These are phyloP conservation scores for Raffaelea arxii DNA, from an alignment of 2,329 filamentous ascomycete species.

Conservation along the genomic window DNA sequence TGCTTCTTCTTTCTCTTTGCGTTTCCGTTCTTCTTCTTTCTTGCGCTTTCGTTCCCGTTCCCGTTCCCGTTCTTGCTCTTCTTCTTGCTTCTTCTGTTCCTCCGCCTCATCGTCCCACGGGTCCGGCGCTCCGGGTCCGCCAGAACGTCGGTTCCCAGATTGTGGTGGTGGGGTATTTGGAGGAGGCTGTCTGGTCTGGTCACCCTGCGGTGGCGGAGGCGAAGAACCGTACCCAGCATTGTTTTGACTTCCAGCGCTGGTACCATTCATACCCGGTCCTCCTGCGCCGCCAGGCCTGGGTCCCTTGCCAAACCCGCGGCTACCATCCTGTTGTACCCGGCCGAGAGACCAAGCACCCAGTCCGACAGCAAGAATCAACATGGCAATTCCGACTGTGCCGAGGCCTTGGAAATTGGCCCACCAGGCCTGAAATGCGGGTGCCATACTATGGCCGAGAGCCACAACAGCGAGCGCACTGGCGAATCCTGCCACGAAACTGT, in stretches of 20 bases:
- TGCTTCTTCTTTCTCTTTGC: conserved; percentile 5
- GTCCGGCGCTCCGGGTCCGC: too few relatives aligned
- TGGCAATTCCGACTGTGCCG: conserved; percentile 61
- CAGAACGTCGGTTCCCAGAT: too few relatives aligned
- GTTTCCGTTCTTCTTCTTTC: conserved; percentile 6
- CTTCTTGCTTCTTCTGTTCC: neutral
- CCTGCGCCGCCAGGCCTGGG: conserved; percentile 3
- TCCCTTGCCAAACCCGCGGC: neutral
- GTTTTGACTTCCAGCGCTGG: conserved; percentile 9
- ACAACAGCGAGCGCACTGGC: conserved; percentile 65
- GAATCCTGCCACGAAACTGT: conserved; percentile 85
- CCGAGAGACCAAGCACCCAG: conserved; percentile 71
- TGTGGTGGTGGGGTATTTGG: conserved; percentile 1
- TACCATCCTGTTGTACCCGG: conserved; percentile 44
- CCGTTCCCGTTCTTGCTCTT: neutral
- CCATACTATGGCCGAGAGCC: conserved; percentile 60
- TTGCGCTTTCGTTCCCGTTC: conserved; percentile 5
- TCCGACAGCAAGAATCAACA: conserved; percentile 64
- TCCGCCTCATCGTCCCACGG: too few relatives aligned
- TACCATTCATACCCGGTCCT: conserved; percentile 12
- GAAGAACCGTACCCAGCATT: conserved; percentile 21
- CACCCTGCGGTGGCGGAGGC: conserved; percentile 12
- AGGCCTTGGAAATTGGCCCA: conserved; percentile 60
- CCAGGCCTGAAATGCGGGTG: conserved; percentile 67
- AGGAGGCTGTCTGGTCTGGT: conserved; percentile 8